Percentiles rank a stretch among this genome's conserved stretches.
Conservation (phyloP, 495 filamentous ascomycete genomes). For the Daldinia loculata region DNA sequence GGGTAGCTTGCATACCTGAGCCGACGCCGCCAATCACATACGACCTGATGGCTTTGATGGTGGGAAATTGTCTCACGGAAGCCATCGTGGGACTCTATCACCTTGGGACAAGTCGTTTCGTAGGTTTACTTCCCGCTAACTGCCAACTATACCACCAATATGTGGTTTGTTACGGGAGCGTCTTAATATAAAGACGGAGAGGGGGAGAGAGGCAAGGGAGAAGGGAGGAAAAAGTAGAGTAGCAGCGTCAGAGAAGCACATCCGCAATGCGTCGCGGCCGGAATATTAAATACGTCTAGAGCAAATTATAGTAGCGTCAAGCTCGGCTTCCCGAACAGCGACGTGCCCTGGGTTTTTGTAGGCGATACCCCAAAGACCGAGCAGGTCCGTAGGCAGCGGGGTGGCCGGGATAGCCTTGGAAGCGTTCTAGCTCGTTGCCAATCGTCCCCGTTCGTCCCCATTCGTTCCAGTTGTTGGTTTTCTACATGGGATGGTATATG, state of each 20-base stretch:
- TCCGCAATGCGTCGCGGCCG: conserved; percentile 9
- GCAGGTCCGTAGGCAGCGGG: conserved; percentile 23
- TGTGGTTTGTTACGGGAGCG: not conserved
- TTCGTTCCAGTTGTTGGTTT: not conserved
- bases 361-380: conserved; percentile 26
- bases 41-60: conserved; percentile 81
- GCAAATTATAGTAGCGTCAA: conserved; percentile 18
- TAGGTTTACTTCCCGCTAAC: conserved; percentile 1
- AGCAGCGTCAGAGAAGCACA: not conserved
- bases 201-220: not conserved
- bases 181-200: not conserved
- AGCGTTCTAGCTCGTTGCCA: conserved; percentile 26
- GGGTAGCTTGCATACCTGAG: conserved; percentile 59
- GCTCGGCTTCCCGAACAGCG: conserved; percentile 39
- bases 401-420: conserved; percentile 31
- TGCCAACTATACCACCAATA: not conserved
- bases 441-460: conserved; percentile 10
- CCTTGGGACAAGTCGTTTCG: conserved; percentile 7
- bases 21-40: conserved; percentile 87
- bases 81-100: conserved; percentile 48
- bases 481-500: conserved; percentile 3
- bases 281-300: conserved; percentile 29
- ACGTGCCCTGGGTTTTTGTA: conserved; percentile 15
- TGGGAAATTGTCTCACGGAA: conserved; percentile 65
- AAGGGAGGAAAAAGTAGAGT: conserved; percentile 11